Percentiles rank a stretch among this genome's conserved stretches.
phyloP scores from a whole-genome alignment of 1,284 basidiomycete genomes.

The Tilletia horrida region DNA sequence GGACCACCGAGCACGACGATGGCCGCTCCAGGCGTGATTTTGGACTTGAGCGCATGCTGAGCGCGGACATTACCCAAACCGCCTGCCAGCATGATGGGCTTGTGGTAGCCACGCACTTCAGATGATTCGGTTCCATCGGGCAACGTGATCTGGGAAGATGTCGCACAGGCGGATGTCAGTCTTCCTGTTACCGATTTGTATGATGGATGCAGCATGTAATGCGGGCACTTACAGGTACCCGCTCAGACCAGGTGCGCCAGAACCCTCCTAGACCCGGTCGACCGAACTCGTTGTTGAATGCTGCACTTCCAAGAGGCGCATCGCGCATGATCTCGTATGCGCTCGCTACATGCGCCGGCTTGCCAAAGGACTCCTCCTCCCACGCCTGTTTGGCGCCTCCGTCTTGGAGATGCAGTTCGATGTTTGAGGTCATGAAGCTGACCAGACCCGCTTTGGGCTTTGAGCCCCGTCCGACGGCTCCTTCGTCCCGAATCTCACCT shows the following conservation, averaged over 20 bases:
- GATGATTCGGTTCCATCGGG: constrained; percentile 22
- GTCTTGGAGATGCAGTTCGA: constrained; percentile 56
- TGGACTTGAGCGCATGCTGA: constrained; percentile 47
- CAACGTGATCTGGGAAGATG: neutral
- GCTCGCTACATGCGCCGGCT: constrained; percentile 84
- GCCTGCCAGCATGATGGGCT: constrained; percentile 99
- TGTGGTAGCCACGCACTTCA: constrained; percentile 93
- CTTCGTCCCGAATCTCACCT: constrained; percentile 97
- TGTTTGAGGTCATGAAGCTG: constrained; percentile 92
- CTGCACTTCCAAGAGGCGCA: constrained; percentile 86
- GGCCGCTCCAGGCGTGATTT: constrained; percentile 44
- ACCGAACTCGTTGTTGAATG: constrained; percentile 99
- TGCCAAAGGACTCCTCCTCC: constrained; percentile 63
- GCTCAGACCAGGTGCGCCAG: constrained; percentile 52
- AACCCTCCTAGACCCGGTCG: constrained; percentile 69
- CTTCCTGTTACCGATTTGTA: no score
- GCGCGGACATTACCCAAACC: constrained; percentile 82
- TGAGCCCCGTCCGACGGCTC: constrained; percentile 88
- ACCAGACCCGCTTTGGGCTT: constrained; percentile 92
- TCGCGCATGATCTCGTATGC: constrained; percentile 96
- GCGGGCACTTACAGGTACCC: constrained; percentile 31
- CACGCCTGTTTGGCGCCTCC: constrained; percentile 36
- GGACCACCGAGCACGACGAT: constrained; percentile 94
- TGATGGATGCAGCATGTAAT: neutral
- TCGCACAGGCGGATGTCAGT: neutral